Base-by-base conservation (phyloP, 345 rosid genomes). In the Gossypium sturtianum region DNA sequence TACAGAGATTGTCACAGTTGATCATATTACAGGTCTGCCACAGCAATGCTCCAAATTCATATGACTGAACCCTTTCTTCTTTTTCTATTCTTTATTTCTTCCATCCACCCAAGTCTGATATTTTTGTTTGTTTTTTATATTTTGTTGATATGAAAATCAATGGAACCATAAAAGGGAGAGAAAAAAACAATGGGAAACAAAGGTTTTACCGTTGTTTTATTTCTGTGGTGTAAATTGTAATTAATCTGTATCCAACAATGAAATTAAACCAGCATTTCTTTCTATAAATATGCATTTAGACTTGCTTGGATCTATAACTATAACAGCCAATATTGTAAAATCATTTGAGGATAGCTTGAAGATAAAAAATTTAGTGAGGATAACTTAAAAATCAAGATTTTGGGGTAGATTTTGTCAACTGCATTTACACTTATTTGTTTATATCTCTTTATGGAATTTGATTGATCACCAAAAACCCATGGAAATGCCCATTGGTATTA, bases 11-110 rank as follows among this genome's bases (percentile, higher is more conserved):
- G 98, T 95, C 23, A 67, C 73, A 3, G 99, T 91, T 60, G 81
- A 95, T 83, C 97, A 85, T 47, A 74, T 83, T 61, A 91, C 99
- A 12, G 99, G 99, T 10, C 87, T 95, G 73, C 99, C 99, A 2
- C 48, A 20, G 16, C 79, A 79, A 27, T 95, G 99, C 83, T 58
- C 79, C 9, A 95, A 85, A 78, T 93, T 93, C 97, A 84, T 86
- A 86, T 65, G 59, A 74, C 16, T 17, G 2, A 52, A 1, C 4
- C 63, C 3, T 43, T 34, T 60, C 62, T 62, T 20, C 43, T 72
- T 66, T 8, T 38, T 75, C 2, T 23, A 51, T 80, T 76, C 81
- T 77, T 80, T 85, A 57, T 44, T 76, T 80, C 70, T 72, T 74
- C 72, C 4, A 51, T 25, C 15, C 13, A 13, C 57, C 16, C 58